Percentiles rank a stretch among this genome's conserved stretches.
Evolutionary conservation across 768 basidiomycete genomes (phyloP).

Genomic region (Boletus rufocinnamomeus): DNA sequence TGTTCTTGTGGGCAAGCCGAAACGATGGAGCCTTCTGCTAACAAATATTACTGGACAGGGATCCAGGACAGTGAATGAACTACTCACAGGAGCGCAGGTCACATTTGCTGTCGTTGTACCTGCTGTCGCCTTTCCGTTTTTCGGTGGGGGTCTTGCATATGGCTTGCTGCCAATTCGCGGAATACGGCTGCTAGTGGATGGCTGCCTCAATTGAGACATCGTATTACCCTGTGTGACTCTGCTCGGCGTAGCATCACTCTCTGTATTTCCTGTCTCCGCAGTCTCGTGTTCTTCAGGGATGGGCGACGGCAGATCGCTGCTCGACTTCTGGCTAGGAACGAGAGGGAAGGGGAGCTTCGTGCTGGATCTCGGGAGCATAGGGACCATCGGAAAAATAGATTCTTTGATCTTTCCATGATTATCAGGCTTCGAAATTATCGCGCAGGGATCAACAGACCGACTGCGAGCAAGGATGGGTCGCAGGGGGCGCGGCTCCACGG

Average conservation of each 20-base stretch:
- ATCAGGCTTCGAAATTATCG: slow-evolving; percentile 8
- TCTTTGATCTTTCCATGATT: slow-evolving; percentile 20
- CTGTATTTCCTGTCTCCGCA: slow-evolving; percentile 1
- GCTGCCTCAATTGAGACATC: slow-evolving; percentile 53
- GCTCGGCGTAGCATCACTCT: slow-evolving; percentile 16
- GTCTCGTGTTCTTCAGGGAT: slow-evolving; percentile 38
- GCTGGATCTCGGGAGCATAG: slow-evolving; percentile 7
- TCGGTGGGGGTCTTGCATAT: slow-evolving; percentile 45
- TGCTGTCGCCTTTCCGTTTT: slow-evolving; percentile 4
- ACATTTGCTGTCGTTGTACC: slow-evolving; percentile 8
- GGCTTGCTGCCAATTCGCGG: slow-evolving; percentile 62
- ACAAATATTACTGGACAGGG: neutral
- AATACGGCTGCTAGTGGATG: slow-evolving; percentile 52
- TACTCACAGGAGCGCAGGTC: slow-evolving; percentile 23
- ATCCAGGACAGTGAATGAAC: neutral
- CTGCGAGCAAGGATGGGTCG: slow-evolving; percentile 21
- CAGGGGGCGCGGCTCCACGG: slow-evolving; percentile 37
- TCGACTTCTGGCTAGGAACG: slow-evolving; percentile 21
- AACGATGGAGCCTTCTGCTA: slow-evolving; percentile 15
- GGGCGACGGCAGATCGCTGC: slow-evolving; percentile 25
- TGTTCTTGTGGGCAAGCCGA: slow-evolving; percentile 14
- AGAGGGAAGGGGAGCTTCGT: slow-evolving; percentile 34
- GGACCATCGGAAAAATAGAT: slow-evolving; percentile 23
- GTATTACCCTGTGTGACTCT: slow-evolving; percentile 26
- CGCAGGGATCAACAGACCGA: slow-evolving; percentile 33